Base-by-base conservation (phyloP, 352 stramenopile species). In the Albugo laibachii region DNA sequence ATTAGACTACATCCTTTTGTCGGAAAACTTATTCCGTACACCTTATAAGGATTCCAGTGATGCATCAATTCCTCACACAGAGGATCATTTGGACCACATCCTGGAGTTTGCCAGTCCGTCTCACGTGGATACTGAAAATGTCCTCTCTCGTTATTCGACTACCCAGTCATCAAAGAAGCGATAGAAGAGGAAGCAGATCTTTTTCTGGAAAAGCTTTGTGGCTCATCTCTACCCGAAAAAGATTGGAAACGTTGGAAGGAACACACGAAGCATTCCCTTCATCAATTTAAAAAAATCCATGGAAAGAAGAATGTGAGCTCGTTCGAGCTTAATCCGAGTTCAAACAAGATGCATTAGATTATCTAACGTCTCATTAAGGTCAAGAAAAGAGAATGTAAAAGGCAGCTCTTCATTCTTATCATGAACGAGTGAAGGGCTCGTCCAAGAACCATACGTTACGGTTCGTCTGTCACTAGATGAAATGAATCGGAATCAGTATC, bases 1-100 rank as follows among this genome's bases (percentile, higher is more conserved):
- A 13, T 41, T 65, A 0, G 57, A 65, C 34, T 65, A 58, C 54
- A 34, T 62, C 35, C 47, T 59, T 1, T 13, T 59, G 1, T 36
- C 38, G 20, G 38, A 43, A 8, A 3, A 19, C 8, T 8, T 43
- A 3, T 43, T 19, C 38, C 16, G 16, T 24, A 19, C 16, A 19
- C 3, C 8, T 24, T 19, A 43, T 24, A 24, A 24, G 16, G 16
- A 19, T 19, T 43, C 38, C 3, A 43, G 8, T 19, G 3, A 24
- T 24, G 16, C 20, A 3, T 10, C 38, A 3, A 3, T 24, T 24
- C 16, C 16, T 24, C 38, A 43, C 38, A 24, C 38, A 8, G 38
- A 8, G 16, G 38, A 43, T 24, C 38, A 43, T 43, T 24, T 43
- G 16, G 38, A 3, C 3, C 38, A 43, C 3, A 8, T 19, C 3